A percentile compares a stretch with the other conserved stretches of the same genome.
Evolutionary conservation across 805 yeast genomes (phyloP).

Genomic region (Torulaspora gathmanii): DNA sequence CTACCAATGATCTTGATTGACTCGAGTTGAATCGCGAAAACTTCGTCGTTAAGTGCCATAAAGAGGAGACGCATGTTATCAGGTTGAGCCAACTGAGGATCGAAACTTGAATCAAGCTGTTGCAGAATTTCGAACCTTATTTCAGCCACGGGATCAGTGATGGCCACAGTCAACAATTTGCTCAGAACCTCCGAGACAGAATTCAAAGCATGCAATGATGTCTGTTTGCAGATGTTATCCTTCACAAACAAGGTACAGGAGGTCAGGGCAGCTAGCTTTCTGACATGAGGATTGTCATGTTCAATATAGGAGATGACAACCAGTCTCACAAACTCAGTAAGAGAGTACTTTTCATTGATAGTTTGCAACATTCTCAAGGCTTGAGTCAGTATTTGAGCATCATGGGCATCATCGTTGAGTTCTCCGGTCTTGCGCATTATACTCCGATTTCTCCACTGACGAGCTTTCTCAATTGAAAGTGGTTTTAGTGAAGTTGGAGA

Average conservation of each 20-base stretch:
- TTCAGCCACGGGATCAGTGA: slow-evolving; percentile 84
- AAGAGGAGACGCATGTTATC: slow-evolving; percentile 80
- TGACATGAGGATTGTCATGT: slow-evolving; percentile 70
- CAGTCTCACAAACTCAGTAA: slow-evolving; percentile 82
- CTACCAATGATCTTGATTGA: slow-evolving; percentile 80
- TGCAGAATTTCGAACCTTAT: slow-evolving; percentile 75
- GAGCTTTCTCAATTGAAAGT: slow-evolving; percentile 62
- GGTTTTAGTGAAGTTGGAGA: slow-evolving; percentile 63
- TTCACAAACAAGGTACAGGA: slow-evolving; percentile 69
- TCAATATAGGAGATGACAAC: slow-evolving; percentile 82
- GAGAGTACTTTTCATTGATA: slow-evolving; percentile 69
- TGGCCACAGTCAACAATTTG: slow-evolving; percentile 72
- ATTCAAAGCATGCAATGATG: slow-evolving; percentile 71
- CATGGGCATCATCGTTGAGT: slow-evolving; percentile 42
- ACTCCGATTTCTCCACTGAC: slow-evolving; percentile 71
- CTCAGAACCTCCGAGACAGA: slow-evolving; percentile 84
- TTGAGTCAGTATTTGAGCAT: slow-evolving; percentile 56
- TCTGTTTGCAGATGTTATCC: slow-evolving; percentile 81
- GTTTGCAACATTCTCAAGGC: slow-evolving; percentile 71
- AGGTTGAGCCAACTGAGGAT: slow-evolving; percentile 90
- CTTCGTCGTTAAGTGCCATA: slow-evolving; percentile 88
- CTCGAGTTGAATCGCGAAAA: slow-evolving; percentile 72
- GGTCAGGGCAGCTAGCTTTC: slow-evolving; percentile 80
- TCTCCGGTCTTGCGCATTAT: slow-evolving; percentile 61
- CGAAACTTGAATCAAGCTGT: slow-evolving; percentile 69